Conservation (phyloP, 2,329 filamentous ascomycete species). For the Phyllosticta paracitricarpa region DNA sequence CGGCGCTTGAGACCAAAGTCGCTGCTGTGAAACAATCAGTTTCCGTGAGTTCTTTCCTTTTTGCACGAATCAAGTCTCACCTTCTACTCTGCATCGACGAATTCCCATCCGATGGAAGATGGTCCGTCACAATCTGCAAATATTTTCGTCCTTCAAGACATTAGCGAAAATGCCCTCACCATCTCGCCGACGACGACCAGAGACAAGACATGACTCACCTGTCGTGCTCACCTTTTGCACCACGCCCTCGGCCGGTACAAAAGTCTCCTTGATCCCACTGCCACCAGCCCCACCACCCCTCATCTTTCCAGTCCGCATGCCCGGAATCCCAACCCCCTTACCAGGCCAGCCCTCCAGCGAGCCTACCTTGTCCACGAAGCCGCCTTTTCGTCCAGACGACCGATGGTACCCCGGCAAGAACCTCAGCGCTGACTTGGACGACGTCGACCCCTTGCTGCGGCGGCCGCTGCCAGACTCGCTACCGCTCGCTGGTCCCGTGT, state of each 20-base stretch:
- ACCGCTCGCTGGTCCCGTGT: slow-evolving; percentile 22
- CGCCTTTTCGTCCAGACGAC: slow-evolving; percentile 4
- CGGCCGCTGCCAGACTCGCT: background rate
- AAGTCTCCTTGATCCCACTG: background rate
- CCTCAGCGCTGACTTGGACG: slow-evolving; percentile 16
- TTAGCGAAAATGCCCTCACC: background rate
- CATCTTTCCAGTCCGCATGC: slow-evolving; percentile 1
- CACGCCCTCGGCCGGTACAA: slow-evolving; percentile 16
- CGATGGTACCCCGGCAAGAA: slow-evolving; percentile 18
- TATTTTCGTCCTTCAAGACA: slow-evolving; percentile 13
- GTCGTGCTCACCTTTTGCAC: slow-evolving; percentile 25
- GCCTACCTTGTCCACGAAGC: slow-evolving; percentile 7
- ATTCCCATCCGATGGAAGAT: background rate
- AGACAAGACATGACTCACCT: slow-evolving; percentile 15
- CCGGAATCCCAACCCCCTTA: background rate
- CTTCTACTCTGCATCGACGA: background rate
- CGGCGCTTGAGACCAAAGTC: slow-evolving; percentile 2
- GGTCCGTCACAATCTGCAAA: slow-evolving; percentile 14
- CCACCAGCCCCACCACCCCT: slow-evolving; percentile 1
- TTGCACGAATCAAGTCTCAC: background rate
- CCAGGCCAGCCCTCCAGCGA: slow-evolving; percentile 6
- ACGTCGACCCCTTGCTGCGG: background rate
- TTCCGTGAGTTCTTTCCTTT: background rate
- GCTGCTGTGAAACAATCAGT: background rate
- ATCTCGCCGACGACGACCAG: background rate